Conservation (phyloP, 768 basidiomycete species). For the Mycena metata region DNA sequence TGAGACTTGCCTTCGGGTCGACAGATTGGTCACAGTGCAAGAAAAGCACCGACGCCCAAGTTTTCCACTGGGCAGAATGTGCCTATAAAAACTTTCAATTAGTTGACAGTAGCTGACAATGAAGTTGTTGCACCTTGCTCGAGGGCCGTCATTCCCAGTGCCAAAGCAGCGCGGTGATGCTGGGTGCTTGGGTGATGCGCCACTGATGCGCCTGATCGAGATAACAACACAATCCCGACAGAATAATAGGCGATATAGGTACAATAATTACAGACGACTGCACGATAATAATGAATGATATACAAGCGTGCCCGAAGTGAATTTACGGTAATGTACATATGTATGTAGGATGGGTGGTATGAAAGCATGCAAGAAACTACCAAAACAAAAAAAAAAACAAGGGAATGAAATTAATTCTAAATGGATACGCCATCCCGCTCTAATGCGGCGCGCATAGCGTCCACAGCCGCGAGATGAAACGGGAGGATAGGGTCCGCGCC, state of each 20-base stretch:
- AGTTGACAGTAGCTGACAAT: too few relatives aligned
- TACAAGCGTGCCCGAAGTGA: constrained; percentile 16
- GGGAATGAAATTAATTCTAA: constrained; percentile 27
- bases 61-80: too few relatives aligned
- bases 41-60: too few relatives aligned
- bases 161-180: too few relatives aligned
- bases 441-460: constrained; percentile 67
- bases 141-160: too few relatives aligned
- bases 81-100: too few relatives aligned
- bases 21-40: too few relatives aligned
- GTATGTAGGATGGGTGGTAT: constrained; percentile 5
- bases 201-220: too few relatives aligned
- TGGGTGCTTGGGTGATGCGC: too few relatives aligned
- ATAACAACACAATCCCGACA: too few relatives aligned
- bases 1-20: too few relatives aligned
- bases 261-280: constrained; percentile 23
- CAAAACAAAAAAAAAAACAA: constrained; percentile 16
- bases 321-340: constrained; percentile 28
- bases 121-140: too few relatives aligned
- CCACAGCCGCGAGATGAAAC: constrained; percentile 80
- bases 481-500: constrained; percentile 70
- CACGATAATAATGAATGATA: constrained; percentile 17
- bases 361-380: constrained; percentile 16
- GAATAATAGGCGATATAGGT: background rate
- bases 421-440: constrained; percentile 47